phyloP scores from a whole-genome alignment of 768 basidiomycete genomes.

The Candolleomyces aberdarensis region DNA sequence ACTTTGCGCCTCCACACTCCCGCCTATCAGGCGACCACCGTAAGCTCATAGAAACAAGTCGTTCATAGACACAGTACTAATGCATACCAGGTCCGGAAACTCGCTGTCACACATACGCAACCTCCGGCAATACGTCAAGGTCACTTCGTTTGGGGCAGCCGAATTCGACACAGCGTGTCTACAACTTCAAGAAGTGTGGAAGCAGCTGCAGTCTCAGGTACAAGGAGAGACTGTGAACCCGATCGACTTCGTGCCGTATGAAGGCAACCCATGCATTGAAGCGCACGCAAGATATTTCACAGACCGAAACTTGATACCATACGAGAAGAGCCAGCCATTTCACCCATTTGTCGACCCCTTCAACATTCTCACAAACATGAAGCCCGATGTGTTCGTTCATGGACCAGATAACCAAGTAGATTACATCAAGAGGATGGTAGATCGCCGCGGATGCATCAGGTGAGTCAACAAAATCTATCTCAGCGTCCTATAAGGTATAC shows the following conservation, averaged over 20 bases:
- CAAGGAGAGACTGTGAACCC: background rate
- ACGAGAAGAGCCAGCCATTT: background rate
- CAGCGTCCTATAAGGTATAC: too few relatives aligned
- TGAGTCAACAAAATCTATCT: background rate
- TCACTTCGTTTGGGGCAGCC: background rate
- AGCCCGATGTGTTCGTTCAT: background rate
- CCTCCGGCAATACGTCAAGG: background rate
- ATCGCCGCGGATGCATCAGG: background rate
- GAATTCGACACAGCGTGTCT: background rate
- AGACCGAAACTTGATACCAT: background rate
- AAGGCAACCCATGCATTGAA: background rate
- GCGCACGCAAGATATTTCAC: background rate
- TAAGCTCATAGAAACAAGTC: background rate
- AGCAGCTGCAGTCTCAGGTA: background rate
- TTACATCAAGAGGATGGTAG: background rate
- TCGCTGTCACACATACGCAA: background rate
- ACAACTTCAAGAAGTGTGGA: background rate
- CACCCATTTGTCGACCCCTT: background rate
- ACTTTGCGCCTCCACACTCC: background rate
- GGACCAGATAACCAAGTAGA: background rate
- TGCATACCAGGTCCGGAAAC: too few relatives aligned
- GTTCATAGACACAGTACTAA: background rate
- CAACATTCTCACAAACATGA: background rate
- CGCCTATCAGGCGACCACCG: background rate
- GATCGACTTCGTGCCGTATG: background rate